Base-by-base conservation (phyloP, 106 monocot species). In the Iris macrosiphon region DNA sequence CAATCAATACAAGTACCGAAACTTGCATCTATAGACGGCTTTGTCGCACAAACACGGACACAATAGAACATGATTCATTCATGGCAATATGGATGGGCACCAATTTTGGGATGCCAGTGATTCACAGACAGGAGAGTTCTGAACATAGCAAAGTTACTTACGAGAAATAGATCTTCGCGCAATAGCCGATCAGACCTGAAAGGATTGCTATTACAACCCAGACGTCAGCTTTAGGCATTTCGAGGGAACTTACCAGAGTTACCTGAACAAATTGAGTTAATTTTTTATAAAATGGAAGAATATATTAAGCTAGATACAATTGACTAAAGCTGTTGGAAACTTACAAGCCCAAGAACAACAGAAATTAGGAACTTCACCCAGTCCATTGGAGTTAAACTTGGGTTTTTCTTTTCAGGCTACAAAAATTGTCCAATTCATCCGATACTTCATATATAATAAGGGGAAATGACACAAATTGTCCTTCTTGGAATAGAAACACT, bases 341-440 rank as follows among this genome's bases (percentile, higher is more conserved):
- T 77, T 75, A 79, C 95, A 69, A 95, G 76, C 27, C 95, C 89
- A 60, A 89, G 56, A 7, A 89, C 73, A 48, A 68, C 85, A 32
- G 95, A 85, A 66, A 85, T 45, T 29, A 95, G 57, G 61, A 95
- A 82, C 59, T 89, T 79, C 41, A 89, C 81, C 89, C 95, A 89
- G 30, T 95, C 95, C 89, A 85, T 95, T 14, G 95, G 89, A 27
- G 95, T 89, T 49, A 89, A 84, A 64, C 85, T 95, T 50, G 95
- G 95, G 31, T 89, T 95, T 79, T 82, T 95, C 89, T 85, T 95
- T 59, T 95, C 95, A 57, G 95, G 95, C 95, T 95, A 65, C 73
- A 67, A 68, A 59, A 64, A 39, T 42, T 29, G 63, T 43, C 23
- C 39, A 27, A 40, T 12, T 10, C 46, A 49, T 49, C 5, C 7